Evolutionary conservation across 192 early-diverging fungal species (phyloP), one percentile per base, ranked within the genome.

Genomic region (Geranomyces variabilis): DNA sequence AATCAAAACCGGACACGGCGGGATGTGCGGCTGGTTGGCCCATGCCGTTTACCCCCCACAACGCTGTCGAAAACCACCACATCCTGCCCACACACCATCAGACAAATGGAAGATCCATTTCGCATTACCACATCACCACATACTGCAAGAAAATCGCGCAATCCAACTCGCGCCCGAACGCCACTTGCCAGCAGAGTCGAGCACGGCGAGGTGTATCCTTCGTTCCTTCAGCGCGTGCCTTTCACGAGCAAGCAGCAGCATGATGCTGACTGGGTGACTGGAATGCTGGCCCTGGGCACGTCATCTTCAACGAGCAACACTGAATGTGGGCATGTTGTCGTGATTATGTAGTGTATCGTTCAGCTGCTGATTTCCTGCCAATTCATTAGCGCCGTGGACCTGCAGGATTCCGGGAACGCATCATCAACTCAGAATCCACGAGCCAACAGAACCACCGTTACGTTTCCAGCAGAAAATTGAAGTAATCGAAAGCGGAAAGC

Each of bases 381-480:
- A n/a, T 10, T 10, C 36, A 7, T 7, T 41, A 55, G 51, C 6
- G 26, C 26, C 51, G 2, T 55, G 51, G 51, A 14, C 15, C 19
- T 55, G 21, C 15, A 24, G 8, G 17, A 19, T 60, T 19, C 58
- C 58, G 58, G 58, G 31, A 8, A 33, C 17, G 24, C 58, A 19
- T 28, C 31, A 60, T 30, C 58, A 60, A 34, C 4, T 60, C 17
- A 60, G 7, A 17, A 60, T 60, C 17, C 58, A 60, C 19, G 44
- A 2, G 12, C 45, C 64, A n/a, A 66, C 19, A 19, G n/a, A 14
- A 28, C 17, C 51, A 7, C 36, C n/a, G 7, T 73, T 57, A 46
- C 65, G 74, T 21, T 48, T 64, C 26, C 76, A 66, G 2, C 73
- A 80, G 19, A 12, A 36, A 5, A 36, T 80, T 59, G 59, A 48